phyloP scores from a whole-genome alignment of 2,329 filamentous ascomycete species.

The Alternaria panax region DNA sequence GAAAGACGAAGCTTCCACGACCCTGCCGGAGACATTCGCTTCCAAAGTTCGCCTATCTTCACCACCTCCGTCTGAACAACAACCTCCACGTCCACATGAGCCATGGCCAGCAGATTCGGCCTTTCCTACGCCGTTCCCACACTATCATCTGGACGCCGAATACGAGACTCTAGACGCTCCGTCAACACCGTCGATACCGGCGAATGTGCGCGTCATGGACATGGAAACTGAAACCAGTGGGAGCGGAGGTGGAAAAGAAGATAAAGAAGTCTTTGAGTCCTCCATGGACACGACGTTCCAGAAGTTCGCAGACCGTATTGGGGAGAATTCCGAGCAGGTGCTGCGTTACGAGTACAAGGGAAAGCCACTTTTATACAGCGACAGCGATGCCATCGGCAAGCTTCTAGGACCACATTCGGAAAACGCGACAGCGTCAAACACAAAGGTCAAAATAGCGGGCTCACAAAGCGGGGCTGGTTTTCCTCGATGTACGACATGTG shows the following conservation, averaged over 20 bases:
- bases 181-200: conserved; percentile 58
- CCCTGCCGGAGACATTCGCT: conserved; percentile 78
- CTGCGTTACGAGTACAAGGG: conserved; percentile 60
- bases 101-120: conserved; percentile 76
- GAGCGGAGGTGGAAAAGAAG: conserved; percentile 50
- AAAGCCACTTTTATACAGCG: conserved; percentile 75
- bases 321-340: conserved; percentile 60
- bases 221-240: conserved; percentile 44
- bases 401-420: conserved; percentile 57
- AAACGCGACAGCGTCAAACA: conserved; percentile 32
- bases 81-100: conserved; percentile 58
- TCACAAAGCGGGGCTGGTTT: conserved; percentile 57
- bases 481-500: conserved; percentile 80
- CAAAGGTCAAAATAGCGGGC: conserved; percentile 38
- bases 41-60: conserved; percentile 68
- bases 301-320: conserved; percentile 59
- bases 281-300: conserved; percentile 60
- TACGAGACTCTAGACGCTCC: conserved; percentile 81
- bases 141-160: conserved; percentile 84
- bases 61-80: conserved; percentile 47
- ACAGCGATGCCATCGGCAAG: conserved; percentile 75
- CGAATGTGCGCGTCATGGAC: conserved; percentile 53
- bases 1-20: conserved; percentile 44
- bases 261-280: conserved; percentile 58
- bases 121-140: conserved; percentile 75